Percentiles rank a stretch among this genome's conserved stretches.
These are phyloP conservation scores for Leccinum rimulosum DNA, from an alignment of 768 basidiomycete genomes.

Conservation along the genomic window DNA sequence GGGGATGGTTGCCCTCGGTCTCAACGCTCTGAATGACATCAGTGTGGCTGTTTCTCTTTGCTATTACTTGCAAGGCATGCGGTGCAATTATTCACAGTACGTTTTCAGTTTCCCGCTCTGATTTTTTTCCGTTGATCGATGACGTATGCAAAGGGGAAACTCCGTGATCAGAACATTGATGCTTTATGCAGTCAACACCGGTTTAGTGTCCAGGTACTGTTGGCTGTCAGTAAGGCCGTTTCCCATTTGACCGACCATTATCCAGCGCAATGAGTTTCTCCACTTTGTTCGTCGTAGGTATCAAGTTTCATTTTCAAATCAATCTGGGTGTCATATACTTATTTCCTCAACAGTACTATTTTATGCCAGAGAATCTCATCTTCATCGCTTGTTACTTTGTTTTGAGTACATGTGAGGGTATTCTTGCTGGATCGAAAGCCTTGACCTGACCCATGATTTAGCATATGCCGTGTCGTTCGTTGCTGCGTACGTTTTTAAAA, in stretches of 20 bases:
- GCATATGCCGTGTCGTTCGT: slow-evolving; percentile 68
- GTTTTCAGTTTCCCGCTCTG: slow-evolving; percentile 8
- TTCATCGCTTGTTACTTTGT: slow-evolving; percentile 64
- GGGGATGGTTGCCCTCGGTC: slow-evolving; percentile 47
- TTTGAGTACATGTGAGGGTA: slow-evolving; percentile 57
- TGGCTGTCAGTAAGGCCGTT: neutral
- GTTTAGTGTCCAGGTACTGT: slow-evolving; percentile 55
- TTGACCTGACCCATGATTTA: slow-evolving; percentile 20
- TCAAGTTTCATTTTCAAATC: neutral
- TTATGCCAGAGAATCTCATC: slow-evolving; percentile 52
- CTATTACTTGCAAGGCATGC: slow-evolving; percentile 52
- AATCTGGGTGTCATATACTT: neutral
- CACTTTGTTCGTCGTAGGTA: slow-evolving; percentile 55
- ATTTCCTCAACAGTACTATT: slow-evolving; percentile 47
- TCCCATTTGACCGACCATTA: neutral
- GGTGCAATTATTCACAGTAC: slow-evolving; percentile 47
- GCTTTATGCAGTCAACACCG: slow-evolving; percentile 63
- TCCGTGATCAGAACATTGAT: slow-evolving; percentile 54
- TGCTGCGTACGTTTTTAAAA: slow-evolving; percentile 49
- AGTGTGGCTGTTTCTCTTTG: slow-evolving; percentile 50
- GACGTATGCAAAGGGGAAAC: slow-evolving; percentile 40
- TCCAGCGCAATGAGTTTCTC: slow-evolving; percentile 36
- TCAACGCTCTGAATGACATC: slow-evolving; percentile 51
- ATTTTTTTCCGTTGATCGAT: slow-evolving; percentile 1
- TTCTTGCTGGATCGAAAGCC: neutral